Evolutionary conservation across 1,284 basidiomycete species (phyloP).

Genomic region (Porodaedalea pini): DNA sequence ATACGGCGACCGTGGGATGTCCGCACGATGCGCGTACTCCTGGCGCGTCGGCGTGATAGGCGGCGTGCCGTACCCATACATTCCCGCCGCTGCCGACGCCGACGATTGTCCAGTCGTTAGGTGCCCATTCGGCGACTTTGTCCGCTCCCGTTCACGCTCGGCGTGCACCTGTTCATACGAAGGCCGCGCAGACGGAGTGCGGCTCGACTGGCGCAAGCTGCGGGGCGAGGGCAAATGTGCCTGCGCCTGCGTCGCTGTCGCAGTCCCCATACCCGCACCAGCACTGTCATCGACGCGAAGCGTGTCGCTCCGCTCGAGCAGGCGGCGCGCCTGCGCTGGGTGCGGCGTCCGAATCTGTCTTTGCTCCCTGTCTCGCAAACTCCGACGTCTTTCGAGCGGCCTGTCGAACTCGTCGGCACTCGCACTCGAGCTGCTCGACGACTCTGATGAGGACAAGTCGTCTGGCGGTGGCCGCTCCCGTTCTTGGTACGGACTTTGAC

Average conservation of each 20-base stretch:
- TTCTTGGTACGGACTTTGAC: neutral
- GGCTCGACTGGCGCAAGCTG: slow-evolving; percentile 13
- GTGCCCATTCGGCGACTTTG: neutral
- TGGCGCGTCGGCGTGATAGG: no score
- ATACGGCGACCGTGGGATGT: no score
- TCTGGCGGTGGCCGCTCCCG: neutral
- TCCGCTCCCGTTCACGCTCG: neutral
- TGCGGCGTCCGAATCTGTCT: slow-evolving; percentile 4
- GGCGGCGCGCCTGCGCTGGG: neutral
- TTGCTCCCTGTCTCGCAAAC: neutral
- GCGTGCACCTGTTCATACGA: slow-evolving; percentile 12
- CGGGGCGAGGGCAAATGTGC: slow-evolving; percentile 12
- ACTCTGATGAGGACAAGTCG: neutral
- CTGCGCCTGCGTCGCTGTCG: neutral
- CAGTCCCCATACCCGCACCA: neutral
- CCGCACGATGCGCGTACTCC: no score
- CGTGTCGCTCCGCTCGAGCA: slow-evolving; percentile 11
- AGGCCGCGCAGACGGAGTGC: slow-evolving; percentile 12
- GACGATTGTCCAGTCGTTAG: neutral
- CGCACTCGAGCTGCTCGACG: neutral
- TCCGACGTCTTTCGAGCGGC: neutral
- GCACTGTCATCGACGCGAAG: neutral
- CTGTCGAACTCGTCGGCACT: neutral
- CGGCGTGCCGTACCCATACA: no score
- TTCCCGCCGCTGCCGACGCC: slow-evolving; percentile 2